Base-by-base conservation (phyloP, 2,329 filamentous ascomycete genomes). In the Scedosporium aurantiacum region DNA sequence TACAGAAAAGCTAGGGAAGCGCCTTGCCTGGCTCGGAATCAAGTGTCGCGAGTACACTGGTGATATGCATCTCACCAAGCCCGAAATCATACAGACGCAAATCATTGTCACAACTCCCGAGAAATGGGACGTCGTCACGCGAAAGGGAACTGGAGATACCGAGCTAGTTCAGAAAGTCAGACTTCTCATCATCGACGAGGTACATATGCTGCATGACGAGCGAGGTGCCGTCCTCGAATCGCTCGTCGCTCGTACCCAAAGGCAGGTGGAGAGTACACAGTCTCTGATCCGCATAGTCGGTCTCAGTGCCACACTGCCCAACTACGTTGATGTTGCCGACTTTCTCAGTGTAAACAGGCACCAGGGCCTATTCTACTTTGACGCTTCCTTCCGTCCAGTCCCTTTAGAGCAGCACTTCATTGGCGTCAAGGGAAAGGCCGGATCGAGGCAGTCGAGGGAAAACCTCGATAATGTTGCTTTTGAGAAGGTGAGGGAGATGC, bases 201-300 rank as follows among this genome's bases (percentile, higher is more conserved):
- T 99, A 1, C 94, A 99, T 71, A 99, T 99, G 95, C 86, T 99
- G 68, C 95, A 99, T 69, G 94, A 99, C 71, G 94, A 97, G 73
- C 86, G 94, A 71, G 94, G 94, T 69, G 91, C 95, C 12, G 95
- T 99, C 0, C 82, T 99, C 28, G 94, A 99, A 71, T 97, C 93
- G 5, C 80, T 99, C 23, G 95, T 99, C 16, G 94, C 94, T 10
- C 85, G 94, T 68, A 99, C 95, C 0, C 88, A 97, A 75, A 82
- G 94, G 65, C 94, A 99, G 70, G 95, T 99, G 0, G 95, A 99
- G 75, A 97, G 92, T 72, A 99, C 94, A 0, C 94, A 99, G 72
- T 97, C 91, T 1, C 80, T 99, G 57, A 99, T 99, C 69, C 90
- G 95, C 25, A 96, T 99, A 62, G 85, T 99, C 57, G 94, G 95